phyloP scores from a whole-genome alignment of 768 basidiomycete species.

The Xanthoconium purpureum region DNA sequence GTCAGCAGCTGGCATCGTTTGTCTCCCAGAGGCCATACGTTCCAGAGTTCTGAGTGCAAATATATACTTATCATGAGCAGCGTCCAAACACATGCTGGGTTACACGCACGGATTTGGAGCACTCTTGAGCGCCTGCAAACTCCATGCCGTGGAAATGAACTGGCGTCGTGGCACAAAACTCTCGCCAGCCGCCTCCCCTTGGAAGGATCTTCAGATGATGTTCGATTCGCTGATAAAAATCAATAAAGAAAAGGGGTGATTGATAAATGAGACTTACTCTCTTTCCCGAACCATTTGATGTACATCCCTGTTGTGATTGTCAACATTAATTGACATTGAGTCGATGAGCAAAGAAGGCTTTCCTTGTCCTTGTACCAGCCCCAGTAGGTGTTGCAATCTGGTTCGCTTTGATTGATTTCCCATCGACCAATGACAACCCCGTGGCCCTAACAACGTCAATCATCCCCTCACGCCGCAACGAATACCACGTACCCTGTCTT shows the following conservation, averaged over 20 bases:
- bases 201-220: slow-evolving; percentile 29
- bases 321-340: neutral
- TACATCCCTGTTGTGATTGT: slow-evolving; percentile 20
- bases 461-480: neutral
- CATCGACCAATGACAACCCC: slow-evolving; percentile 24
- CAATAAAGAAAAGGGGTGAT: neutral
- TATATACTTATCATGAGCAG: neutral
- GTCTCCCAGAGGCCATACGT: slow-evolving; percentile 24
- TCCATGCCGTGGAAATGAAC: slow-evolving; percentile 20
- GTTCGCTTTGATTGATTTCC: slow-evolving; percentile 25
- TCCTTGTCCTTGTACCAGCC: slow-evolving; percentile 31
- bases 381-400: slow-evolving; percentile 28
- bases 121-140: slow-evolving; percentile 24
- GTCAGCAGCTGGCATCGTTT: slow-evolving; percentile 14
- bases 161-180: slow-evolving; percentile 35
- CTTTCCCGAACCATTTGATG: slow-evolving; percentile 20
- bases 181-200: slow-evolving; percentile 25
- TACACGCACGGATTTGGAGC: slow-evolving; percentile 12
- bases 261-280: slow-evolving; percentile 11
- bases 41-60: slow-evolving; percentile 1
- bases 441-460: slow-evolving; percentile 14
- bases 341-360: neutral
- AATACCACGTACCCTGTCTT: slow-evolving; percentile 17
- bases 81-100: neutral
- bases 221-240: slow-evolving; percentile 26